A percentile compares a stretch with the other conserved stretches of the same genome.
phyloP scores from a whole-genome alignment of 2,329 filamentous ascomycete species.

The Xylariaceae sp. region DNA sequence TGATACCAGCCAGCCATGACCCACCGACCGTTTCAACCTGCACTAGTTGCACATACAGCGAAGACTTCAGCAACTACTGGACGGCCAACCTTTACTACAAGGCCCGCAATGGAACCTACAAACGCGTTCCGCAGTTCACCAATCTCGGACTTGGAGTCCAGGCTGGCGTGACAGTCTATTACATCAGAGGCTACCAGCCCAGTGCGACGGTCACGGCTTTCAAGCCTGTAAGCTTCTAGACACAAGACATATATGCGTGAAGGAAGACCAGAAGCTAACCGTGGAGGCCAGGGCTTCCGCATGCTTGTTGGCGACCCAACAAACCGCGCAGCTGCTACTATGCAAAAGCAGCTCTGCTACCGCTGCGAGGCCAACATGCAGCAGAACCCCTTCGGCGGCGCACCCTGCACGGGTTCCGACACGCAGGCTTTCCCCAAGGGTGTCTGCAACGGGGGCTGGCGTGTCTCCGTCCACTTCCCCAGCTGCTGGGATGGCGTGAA shows the following conservation, averaged over 20 bases:
- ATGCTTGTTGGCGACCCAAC: constrained; percentile 31
- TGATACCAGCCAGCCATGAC: constrained; percentile 25
- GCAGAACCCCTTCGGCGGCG: constrained; percentile 32
- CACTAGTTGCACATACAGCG: constrained; percentile 33
- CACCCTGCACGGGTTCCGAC: constrained; percentile 31
- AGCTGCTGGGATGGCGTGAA: constrained; percentile 35
- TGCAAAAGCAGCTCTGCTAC: constrained; percentile 31
- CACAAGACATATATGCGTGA: not conserved
- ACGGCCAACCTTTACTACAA: constrained; percentile 34
- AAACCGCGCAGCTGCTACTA: constrained; percentile 26
- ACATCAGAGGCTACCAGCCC: constrained; percentile 31
- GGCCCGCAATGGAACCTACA: constrained; percentile 32
- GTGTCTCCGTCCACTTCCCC: constrained; percentile 31
- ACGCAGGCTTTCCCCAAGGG: constrained; percentile 27
- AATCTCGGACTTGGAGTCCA: constrained; percentile 31
- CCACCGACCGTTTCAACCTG: constrained; percentile 28
- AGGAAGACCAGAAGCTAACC: constrained; percentile 1
- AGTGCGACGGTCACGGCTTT: constrained; percentile 30
- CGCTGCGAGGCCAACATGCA: constrained; percentile 31
- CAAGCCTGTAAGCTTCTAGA: constrained; percentile 23
- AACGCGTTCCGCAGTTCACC: constrained; percentile 31
- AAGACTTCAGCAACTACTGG: constrained; percentile 35
- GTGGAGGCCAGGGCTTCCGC: constrained; percentile 27
- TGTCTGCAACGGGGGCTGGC: constrained; percentile 28
- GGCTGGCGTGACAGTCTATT: constrained; percentile 33